These are phyloP conservation scores for Colletotrichum tamarilloi DNA, from an alignment of 2,329 filamentous ascomycete species.

Conservation along the genomic window DNA sequence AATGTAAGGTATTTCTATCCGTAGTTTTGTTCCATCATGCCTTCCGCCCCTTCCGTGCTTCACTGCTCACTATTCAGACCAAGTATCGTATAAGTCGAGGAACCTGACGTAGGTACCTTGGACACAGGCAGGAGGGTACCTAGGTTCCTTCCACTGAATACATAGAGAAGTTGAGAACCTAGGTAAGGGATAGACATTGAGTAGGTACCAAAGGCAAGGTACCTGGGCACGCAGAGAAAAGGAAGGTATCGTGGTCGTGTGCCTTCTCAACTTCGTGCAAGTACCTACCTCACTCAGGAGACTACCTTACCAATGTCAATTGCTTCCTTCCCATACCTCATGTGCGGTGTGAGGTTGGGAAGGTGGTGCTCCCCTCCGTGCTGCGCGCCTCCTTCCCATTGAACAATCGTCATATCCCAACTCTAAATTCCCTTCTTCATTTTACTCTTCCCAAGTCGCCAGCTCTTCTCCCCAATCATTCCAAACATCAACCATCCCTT, in stretches of 20 bases:
- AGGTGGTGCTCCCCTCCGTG: neutral
- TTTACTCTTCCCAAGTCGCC: neutral
- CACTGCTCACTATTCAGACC: too few relatives aligned
- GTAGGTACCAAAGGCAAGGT: too few relatives aligned
- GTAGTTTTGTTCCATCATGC: neutral
- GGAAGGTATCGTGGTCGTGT: neutral
- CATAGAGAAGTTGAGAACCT: neutral
- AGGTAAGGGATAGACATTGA: too few relatives aligned
- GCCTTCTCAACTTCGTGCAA: neutral
- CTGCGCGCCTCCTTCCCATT: constrained; percentile 2
- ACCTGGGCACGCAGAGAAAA: neutral
- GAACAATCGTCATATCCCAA: constrained; percentile 2
- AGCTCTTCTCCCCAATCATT: neutral
- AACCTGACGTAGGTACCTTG: too few relatives aligned
- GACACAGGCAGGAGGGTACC: too few relatives aligned
- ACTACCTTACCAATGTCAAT: too few relatives aligned
- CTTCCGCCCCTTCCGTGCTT: neutral
- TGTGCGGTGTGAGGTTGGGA: neutral
- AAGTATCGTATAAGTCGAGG: too few relatives aligned
- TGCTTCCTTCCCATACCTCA: neutral
- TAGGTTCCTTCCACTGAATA: too few relatives aligned
- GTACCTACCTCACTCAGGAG: too few relatives aligned
- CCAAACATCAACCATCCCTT: neutral
- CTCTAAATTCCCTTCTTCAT: neutral
- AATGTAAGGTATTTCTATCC: neutral